These are phyloP conservation scores for Galerina marginata DNA, from an alignment of 768 basidiomycete species.

Conservation along the genomic window DNA sequence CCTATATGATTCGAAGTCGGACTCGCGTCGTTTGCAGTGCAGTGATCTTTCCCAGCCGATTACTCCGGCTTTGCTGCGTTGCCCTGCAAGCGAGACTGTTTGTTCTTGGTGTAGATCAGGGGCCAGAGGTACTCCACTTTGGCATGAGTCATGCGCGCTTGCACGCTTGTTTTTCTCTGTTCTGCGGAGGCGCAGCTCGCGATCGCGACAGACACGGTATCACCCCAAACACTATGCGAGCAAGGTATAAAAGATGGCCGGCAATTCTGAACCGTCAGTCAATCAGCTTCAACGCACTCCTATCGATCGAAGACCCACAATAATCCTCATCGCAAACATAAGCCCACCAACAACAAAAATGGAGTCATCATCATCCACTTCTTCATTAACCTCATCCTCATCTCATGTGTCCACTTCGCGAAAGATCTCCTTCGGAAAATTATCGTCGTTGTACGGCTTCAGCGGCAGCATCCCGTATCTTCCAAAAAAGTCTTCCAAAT, in stretches of 20 bases:
- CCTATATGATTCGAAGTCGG: no score
- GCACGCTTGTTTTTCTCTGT: background rate
- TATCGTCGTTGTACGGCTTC: background rate
- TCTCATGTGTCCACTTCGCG: background rate
- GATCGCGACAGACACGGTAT: background rate
- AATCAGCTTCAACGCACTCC: no score
- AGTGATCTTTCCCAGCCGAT: no score
- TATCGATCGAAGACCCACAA: no score
- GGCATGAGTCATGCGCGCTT: background rate
- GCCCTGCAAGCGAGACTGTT: background rate
- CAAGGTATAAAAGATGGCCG: background rate
- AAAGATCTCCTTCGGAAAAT: conserved; percentile 3
- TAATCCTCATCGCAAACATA: no score
- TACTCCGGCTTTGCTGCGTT: background rate
- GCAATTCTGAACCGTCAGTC: no score
- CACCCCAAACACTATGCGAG: background rate
- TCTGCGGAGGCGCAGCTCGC: background rate
- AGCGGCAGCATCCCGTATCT: background rate
- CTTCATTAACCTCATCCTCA: background rate
- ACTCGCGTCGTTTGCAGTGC: no score
- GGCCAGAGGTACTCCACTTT: no score
- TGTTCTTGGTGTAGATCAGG: background rate
- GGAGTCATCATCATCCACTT: no score
- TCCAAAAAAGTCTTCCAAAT: background rate
- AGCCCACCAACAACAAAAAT: no score